Evolutionary conservation across 2,329 filamentous ascomycete genomes (phyloP).

Genomic region (Ceratocystis diversiconidia): DNA sequence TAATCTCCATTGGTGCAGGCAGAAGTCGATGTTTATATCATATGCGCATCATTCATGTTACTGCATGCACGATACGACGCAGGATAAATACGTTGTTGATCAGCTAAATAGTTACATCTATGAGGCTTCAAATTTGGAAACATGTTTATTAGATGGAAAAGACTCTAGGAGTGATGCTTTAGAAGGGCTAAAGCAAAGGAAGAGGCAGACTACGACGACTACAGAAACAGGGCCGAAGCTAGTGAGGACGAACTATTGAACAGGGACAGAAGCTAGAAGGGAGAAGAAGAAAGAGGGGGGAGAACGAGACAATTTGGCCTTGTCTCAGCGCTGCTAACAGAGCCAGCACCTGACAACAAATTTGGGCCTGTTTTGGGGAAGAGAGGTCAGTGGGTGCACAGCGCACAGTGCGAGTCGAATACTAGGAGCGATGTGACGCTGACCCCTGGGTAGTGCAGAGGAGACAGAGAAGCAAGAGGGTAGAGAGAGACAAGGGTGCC

Average conservation of each 20-base stretch:
- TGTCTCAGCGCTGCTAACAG: no score
- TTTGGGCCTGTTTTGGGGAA: not conserved
- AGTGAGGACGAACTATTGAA: not conserved
- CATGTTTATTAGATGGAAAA: no score
- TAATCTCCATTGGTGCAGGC: no score
- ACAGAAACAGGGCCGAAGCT: conserved; percentile 5
- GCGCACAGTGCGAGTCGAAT: not conserved
- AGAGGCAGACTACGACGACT: not conserved
- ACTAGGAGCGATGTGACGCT: not conserved
- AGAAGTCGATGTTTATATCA: no score
- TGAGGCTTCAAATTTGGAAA: not conserved
- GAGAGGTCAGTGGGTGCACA: not conserved
- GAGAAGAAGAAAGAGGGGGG: not conserved
- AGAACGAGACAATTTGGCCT: not conserved
- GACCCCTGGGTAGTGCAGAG: conserved; percentile 3
- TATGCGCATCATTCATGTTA: no score
- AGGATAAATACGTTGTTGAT: no score
- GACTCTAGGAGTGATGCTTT: no score
- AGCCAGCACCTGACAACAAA: not conserved
- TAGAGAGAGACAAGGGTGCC: not conserved
- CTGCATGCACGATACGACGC: no score
- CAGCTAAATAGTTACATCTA: no score
- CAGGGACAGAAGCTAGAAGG: not conserved
- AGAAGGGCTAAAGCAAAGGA: not conserved
- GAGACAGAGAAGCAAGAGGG: not conserved